Evolutionary conservation across 371 early-diverging fungal genomes (phyloP).

Genomic region (Syncephalastrum sp.): DNA sequence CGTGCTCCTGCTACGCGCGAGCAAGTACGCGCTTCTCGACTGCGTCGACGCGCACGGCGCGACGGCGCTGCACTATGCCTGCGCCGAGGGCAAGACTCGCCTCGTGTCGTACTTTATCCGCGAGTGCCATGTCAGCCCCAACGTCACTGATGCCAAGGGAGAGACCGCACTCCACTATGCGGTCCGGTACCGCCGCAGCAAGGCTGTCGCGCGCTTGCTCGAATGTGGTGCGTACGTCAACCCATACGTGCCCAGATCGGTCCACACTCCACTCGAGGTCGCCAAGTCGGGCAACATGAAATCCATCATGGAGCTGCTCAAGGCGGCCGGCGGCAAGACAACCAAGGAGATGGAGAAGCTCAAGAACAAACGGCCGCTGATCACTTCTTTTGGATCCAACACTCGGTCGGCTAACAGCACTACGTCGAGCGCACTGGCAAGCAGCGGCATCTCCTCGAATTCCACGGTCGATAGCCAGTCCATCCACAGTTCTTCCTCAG

Average conservation of each 20-base stretch:
- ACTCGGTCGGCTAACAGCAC: too few species aligned
- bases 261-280: slow-evolving; percentile 39
- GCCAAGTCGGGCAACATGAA: slow-evolving; percentile 32
- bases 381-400: too few species aligned
- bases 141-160: slow-evolving; percentile 30
- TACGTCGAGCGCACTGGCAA: too few species aligned
- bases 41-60: slow-evolving; percentile 31
- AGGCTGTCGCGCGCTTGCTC: slow-evolving; percentile 25
- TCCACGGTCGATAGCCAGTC: too few species aligned
- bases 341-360: slow-evolving; percentile 41
- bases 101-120: slow-evolving; percentile 25
- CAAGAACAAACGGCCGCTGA: neutral
- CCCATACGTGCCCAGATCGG: slow-evolving; percentile 32
- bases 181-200: slow-evolving; percentile 29
- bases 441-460: too few species aligned
- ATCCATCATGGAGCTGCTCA: slow-evolving; percentile 27
- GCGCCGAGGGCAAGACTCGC: slow-evolving; percentile 27
- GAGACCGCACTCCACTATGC: slow-evolving; percentile 49
- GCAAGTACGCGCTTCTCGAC: slow-evolving; percentile 21
- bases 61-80: slow-evolving; percentile 49
- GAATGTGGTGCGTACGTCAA: slow-evolving; percentile 38
- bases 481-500: too few species aligned
- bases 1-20: slow-evolving; percentile 19
- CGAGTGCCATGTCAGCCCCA: slow-evolving; percentile 19
- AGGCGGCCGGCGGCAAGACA: slow-evolving; percentile 33